Conservation (phyloP, 129 eudicot genomes). For the Arctium lappa region DNA sequence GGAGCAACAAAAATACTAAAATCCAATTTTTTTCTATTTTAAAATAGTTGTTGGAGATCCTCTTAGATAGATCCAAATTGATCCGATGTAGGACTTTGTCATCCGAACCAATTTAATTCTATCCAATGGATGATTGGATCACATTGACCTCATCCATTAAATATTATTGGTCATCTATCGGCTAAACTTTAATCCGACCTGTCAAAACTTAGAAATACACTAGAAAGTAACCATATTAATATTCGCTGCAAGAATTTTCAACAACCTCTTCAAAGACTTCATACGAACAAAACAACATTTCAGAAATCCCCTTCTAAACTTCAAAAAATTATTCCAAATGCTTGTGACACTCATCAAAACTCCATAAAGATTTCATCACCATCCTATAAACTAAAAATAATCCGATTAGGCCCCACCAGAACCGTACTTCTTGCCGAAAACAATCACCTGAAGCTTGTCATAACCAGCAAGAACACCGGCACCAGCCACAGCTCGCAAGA, state of each 20-base stretch:
- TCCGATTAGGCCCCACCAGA: conserved; percentile 34
- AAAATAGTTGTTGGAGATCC: too few relatives aligned
- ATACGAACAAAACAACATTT: neutral
- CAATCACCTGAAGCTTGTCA: conserved; percentile 40
- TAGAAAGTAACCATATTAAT: too few relatives aligned
- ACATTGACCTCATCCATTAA: too few relatives aligned
- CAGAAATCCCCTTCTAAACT: neutral
- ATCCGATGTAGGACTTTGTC: too few relatives aligned
- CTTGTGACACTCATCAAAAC: neutral
- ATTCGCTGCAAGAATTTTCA: neutral
- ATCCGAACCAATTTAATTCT: too few relatives aligned
- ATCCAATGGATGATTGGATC: too few relatives aligned
- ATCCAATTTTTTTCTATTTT: too few relatives aligned
- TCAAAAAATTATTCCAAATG: neutral
- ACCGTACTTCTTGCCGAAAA: conserved; percentile 40
- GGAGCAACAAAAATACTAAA: too few relatives aligned
- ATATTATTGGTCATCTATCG: too few relatives aligned
- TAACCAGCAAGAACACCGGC: conserved; percentile 51
- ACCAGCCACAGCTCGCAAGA: conserved; percentile 41
- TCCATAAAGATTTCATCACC: conserved; percentile 18
- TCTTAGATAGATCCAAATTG: too few relatives aligned
- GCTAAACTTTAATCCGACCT: too few relatives aligned
- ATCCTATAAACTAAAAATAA: neutral
- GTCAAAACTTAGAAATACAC: too few relatives aligned
- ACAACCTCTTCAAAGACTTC: neutral